Evolutionary conservation across 495 filamentous ascomycete species (phyloP).

Genomic region (Choiromyces venosus): DNA sequence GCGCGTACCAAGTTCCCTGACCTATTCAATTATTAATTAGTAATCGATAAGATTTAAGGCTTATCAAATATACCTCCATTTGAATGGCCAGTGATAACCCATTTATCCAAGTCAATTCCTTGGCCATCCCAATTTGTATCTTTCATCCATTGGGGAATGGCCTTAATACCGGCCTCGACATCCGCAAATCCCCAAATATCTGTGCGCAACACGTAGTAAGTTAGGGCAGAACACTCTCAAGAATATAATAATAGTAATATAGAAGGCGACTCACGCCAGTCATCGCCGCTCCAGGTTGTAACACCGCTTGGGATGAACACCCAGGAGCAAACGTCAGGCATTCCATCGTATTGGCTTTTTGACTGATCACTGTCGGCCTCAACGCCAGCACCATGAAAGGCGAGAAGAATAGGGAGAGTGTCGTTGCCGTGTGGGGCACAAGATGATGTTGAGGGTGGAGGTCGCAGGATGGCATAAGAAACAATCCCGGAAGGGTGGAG

Average conservation of each 20-base stretch:
- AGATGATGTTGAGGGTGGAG: conserved; percentile 49
- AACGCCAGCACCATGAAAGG: conserved; percentile 56
- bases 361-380: conserved; percentile 50
- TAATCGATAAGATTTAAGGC: background rate
- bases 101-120: conserved; percentile 47
- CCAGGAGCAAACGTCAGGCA: conserved; percentile 54
- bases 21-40: conserved; percentile 39
- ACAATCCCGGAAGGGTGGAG: conserved; percentile 54
- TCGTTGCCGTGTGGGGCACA: conserved; percentile 22
- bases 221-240: conserved; percentile 27
- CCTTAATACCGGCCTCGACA: conserved; percentile 51
- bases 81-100: conserved; percentile 56
- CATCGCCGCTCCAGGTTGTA: conserved; percentile 59
- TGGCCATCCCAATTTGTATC: conserved; percentile 49
- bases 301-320: conserved; percentile 55
- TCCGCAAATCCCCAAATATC: conserved; percentile 57
- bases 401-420: conserved; percentile 48
- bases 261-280: conserved; percentile 52
- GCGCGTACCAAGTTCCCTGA: conserved; percentile 56
- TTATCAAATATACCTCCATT: conserved; percentile 49
- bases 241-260: background rate
- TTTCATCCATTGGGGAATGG: conserved; percentile 52
- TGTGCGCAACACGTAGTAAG: too few relatives aligned
- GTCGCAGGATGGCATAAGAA: conserved; percentile 58
- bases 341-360: conserved; percentile 48